A percentile compares a stretch with the other conserved stretches of the same genome.
Conservation (phyloP, 768 basidiomycete genomes). For the Podaxis sp. region DNA sequence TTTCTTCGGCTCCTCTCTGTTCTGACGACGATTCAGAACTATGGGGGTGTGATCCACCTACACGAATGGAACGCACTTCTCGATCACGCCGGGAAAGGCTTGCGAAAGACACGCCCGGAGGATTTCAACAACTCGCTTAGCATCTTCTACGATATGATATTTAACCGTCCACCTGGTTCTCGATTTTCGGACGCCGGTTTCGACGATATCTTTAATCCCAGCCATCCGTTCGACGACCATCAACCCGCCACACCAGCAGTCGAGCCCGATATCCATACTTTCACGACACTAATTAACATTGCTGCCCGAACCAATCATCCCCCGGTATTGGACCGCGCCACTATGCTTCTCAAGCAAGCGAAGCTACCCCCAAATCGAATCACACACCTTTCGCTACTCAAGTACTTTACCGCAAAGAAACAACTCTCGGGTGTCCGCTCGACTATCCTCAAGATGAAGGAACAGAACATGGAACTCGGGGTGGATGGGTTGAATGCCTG, state of each 20-base stretch:
- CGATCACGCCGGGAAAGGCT: conserved; percentile 61
- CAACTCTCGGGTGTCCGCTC: conserved; percentile 52
- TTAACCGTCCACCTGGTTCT: conserved; percentile 37
- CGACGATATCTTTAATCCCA: conserved; percentile 4
- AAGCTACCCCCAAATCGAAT: conserved; percentile 54
- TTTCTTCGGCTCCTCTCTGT: conserved; percentile 71
- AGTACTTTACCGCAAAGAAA: conserved; percentile 44
- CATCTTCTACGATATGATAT: conserved; percentile 59
- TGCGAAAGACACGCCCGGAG: conserved; percentile 49
- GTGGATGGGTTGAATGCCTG: conserved; percentile 67
- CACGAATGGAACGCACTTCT: conserved; percentile 80
- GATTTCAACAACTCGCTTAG: conserved; percentile 60
- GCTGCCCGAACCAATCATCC: conserved; percentile 49
- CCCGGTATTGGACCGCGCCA: conserved; percentile 42
- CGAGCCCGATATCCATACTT: conserved; percentile 63
- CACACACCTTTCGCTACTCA: conserved; percentile 57
- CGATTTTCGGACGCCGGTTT: conserved; percentile 11
- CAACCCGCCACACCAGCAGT: conserved; percentile 17
- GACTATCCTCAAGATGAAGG: conserved; percentile 47
- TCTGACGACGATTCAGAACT: conserved; percentile 48
- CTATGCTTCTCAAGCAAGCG: conserved; percentile 47
- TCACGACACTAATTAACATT: conserved; percentile 61
- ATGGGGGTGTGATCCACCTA: conserved; percentile 49
- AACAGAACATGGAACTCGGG: conserved; percentile 47
- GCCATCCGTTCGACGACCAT: conserved; percentile 3